phyloP scores from a whole-genome alignment of 768 basidiomycete genomes.

The Auriscalpium microsporum region DNA sequence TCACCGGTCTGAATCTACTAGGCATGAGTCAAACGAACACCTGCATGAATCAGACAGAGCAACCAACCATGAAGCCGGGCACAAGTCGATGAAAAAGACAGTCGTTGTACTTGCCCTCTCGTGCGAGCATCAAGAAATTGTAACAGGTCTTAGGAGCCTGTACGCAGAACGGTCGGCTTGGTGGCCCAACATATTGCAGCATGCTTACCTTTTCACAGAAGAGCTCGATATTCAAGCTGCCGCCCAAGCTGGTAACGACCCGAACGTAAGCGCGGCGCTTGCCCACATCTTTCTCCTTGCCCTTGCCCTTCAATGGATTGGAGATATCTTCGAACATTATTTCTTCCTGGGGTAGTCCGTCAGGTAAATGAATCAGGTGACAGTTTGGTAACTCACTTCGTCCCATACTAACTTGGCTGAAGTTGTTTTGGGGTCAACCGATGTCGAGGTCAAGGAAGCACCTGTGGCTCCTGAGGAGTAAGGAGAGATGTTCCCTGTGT shows the following conservation, averaged over 20 bases:
- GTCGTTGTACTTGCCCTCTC: constrained; percentile 83
- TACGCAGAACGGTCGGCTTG: background rate
- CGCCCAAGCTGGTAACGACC: constrained; percentile 88
- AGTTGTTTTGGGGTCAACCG: constrained; percentile 66
- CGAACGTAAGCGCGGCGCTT: constrained; percentile 91
- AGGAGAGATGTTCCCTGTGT: constrained; percentile 80
- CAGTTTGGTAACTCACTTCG: constrained; percentile 42
- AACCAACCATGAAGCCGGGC: constrained; percentile 85
- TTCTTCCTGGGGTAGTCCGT: constrained; percentile 57
- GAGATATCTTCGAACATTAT: constrained; percentile 95
- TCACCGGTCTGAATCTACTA: constrained; percentile 93
- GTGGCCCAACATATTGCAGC: background rate
- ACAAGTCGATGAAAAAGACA: constrained; percentile 88
- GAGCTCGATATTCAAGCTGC: constrained; percentile 74
- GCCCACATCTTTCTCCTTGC: constrained; percentile 89
- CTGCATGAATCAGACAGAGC: background rate
- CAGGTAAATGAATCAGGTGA: background rate
- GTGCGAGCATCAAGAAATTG: constrained; percentile 93
- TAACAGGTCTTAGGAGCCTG: constrained; percentile 98
- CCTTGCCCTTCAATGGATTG: constrained; percentile 72
- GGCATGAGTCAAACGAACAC: background rate
- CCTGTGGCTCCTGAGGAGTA: constrained; percentile 86
- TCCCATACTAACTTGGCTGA: constrained; percentile 89
- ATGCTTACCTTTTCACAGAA: constrained; percentile 74
- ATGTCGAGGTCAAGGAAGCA: constrained; percentile 90